Evolutionary conservation across 73 alveolate species (phyloP), one percentile per base, ranked within the genome.

Genomic region (Paramecium sonneborni): DNA sequence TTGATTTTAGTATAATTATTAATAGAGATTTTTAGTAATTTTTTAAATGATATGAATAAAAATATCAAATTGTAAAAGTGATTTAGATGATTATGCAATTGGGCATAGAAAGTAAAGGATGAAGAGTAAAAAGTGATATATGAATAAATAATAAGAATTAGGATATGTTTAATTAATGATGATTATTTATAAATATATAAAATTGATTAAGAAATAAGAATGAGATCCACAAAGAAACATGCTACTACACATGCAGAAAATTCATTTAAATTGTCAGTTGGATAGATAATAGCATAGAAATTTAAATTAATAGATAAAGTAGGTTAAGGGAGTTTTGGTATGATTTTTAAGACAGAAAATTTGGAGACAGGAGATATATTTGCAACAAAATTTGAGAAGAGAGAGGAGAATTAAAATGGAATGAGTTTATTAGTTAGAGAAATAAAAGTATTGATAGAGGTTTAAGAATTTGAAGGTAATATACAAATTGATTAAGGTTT

Each of bases 361-460:
- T 28, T 39, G 87, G 87, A 74, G 87, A 74, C 87, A 18, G 87
- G 87, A 10, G 87, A 74, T 34, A 39, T 74, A 7, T 74, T 74
- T 37, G 87, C 87, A 12, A 74, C 87, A 37, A 74, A 74, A 74
- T 74, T 74, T 74, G 87, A 74, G 58, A 74, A 74, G 32, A 74
- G 58, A 39, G 87, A 74, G 2, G 87, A 74, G 44, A 74, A 37
- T 74, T 37, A 21, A n/a, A n/a, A 37, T 34, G 55, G 62, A 6
- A 74, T 74, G 56, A 74, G 87, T 74, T 21, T 74, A 9, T 39
- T 74, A 6, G 87, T 74, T 7, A 74, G 87, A 39, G 87, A 74
- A 74, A 74, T 74, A 37, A 74, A 74, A 74, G 87, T 74, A 7
- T 37, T 74, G 37, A 74, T 74, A 11, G 87, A 74, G 4, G 44